Evolutionary conservation across 805 yeast species (phyloP).

Genomic region (Maudiozyma barnettii): DNA sequence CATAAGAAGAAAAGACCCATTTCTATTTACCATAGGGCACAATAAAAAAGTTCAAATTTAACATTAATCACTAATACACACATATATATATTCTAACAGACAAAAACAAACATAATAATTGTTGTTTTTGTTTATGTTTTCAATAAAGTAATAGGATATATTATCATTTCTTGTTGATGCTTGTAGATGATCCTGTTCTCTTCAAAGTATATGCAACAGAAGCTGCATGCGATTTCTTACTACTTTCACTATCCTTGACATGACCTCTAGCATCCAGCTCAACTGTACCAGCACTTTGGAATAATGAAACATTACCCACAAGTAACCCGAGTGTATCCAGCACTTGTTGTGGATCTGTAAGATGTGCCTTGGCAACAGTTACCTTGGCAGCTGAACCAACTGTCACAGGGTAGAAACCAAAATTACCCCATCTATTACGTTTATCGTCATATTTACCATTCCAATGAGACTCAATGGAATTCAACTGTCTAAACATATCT

Average conservation of each 20-base stretch:
- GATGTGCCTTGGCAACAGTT: conserved; percentile 78
- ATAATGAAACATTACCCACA: conserved; percentile 68
- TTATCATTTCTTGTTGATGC: conserved; percentile 2
- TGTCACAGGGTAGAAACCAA: conserved; percentile 74
- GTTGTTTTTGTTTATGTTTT: no score
- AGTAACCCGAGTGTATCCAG: conserved; percentile 73
- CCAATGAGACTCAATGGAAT: conserved; percentile 44
- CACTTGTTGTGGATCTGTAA: conserved; percentile 76
- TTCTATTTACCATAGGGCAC: no score
- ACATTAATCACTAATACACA: no score
- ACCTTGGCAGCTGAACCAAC: conserved; percentile 87
- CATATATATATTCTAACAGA: no score
- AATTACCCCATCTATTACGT: conserved; percentile 39
- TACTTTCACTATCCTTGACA: conserved; percentile 35
- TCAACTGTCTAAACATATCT: conserved; percentile 84
- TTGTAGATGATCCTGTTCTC: conserved; percentile 18
- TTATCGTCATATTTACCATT: conserved; percentile 30
- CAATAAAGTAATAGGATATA: no score
- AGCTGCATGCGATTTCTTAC: conserved; percentile 31
- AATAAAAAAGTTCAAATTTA: no score
- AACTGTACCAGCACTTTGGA: conserved; percentile 70
- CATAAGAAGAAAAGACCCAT: no score
- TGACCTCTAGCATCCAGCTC: conserved; percentile 74
- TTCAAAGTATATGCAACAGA: conserved; percentile 22
- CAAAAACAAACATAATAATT: no score